Base-by-base conservation (phyloP, 371 early-diverging fungal species). In the Batkoa obscura region DNA sequence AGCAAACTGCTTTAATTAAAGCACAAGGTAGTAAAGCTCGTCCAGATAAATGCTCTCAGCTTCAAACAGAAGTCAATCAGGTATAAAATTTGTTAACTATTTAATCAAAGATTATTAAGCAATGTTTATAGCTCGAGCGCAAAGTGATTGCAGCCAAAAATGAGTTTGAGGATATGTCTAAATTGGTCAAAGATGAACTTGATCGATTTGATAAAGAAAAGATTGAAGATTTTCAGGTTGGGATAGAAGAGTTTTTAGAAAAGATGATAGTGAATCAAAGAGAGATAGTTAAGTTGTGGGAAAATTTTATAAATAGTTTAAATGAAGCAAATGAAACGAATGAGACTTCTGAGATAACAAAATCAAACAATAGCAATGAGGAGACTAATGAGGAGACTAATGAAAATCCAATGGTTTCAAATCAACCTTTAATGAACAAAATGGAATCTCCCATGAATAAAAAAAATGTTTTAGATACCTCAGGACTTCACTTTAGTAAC, bases 171-270 rank as follows among this genome's bases (percentile, higher is more conserved):
- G 79, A 81, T 50, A 79, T 86, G 9, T 76, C 86, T 3, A 72
- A 70, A 49, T 56, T 80, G 38, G 72, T 93, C 50, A 75, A 75
- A 50, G 69, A 65, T 33, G 94, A 93, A 64, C 63, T 93, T 39
- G 86, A 81, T 58, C 74, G 87, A 23, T 88, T 89, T 62, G 91
- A 93, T 63, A 71, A 71, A n/a, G 81, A 84, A 37, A 85, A 85
- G 57, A 83, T 90, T 13, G 79, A 79, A 35, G 90, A 90, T 59
- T 83, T 90, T 61, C 75, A 84, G 56, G 72, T 72, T 43, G 71
- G 83, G 35, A 73, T 88, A 15, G 84, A 88, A 60, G 69, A 72
- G 3, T 86, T 83, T 52, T 66, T 88, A 60, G 68, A 72, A 37
- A 77, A 79, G 38, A 78, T 89, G 78, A 73, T 86, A 46, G 81